Percentiles rank a stretch among this genome's conserved stretches.
Conservation (phyloP, 371 early-diverging fungal genomes). For the Mortierella sp. region DNA sequence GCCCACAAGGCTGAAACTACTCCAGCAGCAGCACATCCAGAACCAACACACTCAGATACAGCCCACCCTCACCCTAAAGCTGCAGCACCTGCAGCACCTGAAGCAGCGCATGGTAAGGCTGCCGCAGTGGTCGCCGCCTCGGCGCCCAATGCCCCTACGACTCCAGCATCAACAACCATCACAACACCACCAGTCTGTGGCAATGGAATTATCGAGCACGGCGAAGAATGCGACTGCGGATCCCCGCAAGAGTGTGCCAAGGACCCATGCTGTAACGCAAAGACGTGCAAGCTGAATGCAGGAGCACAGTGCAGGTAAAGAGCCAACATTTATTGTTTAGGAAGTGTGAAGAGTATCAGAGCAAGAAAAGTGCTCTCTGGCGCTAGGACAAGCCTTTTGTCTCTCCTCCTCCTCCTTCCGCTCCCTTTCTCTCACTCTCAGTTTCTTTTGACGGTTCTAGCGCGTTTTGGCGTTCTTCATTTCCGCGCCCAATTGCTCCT, state of each 20-base stretch:
- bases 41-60: neutral
- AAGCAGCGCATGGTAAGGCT: neutral
- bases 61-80: neutral
- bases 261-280: conserved; percentile 86
- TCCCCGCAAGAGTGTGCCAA: conserved; percentile 74
- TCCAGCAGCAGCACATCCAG: neutral
- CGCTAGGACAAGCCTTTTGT: neutral
- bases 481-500: neutral
- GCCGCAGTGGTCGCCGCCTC: neutral
- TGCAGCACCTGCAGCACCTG: neutral
- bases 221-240: conserved; percentile 96
- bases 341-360: neutral
- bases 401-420: neutral
- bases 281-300: conserved; percentile 83
- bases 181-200: conserved; percentile 78
- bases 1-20: neutral
- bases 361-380: conserved; percentile 3
- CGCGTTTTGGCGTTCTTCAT: neutral
- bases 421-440: neutral
- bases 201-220: conserved; percentile 91
- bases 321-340: neutral
- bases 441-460: neutral
- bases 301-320: conserved; percentile 75
- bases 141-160: neutral
- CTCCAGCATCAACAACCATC: conserved; percentile 31